phyloP scores from a whole-genome alignment of 345 rosid species.

The Lagerstroemia speciosa region DNA sequence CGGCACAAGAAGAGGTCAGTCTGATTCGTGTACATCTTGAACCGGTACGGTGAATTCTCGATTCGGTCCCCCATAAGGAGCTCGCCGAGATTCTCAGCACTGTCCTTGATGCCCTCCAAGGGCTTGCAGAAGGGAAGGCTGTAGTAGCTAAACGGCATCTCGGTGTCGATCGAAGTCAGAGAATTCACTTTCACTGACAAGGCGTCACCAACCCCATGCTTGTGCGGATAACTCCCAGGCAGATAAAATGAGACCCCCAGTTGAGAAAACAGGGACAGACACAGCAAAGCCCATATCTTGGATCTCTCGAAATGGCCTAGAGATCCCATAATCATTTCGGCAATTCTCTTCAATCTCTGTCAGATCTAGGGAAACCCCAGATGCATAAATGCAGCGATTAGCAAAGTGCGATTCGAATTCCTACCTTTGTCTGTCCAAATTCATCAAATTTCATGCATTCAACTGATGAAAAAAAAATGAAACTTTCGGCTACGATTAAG shows the following conservation, averaged over 20 bases:
- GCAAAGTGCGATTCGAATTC: constrained; percentile 6
- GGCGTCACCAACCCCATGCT: constrained; percentile 43
- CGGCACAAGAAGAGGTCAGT: constrained; percentile 57
- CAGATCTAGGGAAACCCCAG: constrained; percentile 44
- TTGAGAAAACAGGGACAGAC: constrained; percentile 23
- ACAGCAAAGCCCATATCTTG: constrained; percentile 41
- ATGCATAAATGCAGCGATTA: constrained; percentile 18
- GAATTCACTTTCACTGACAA: constrained; percentile 83
- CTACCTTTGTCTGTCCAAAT: background rate
- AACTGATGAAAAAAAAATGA: background rate
- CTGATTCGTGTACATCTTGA: constrained; percentile 58
- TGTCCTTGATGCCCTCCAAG: constrained; percentile 63
- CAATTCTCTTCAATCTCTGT: background rate
- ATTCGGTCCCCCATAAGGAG: constrained; percentile 86
- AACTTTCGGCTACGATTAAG: background rate
- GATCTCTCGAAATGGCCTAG: constrained; percentile 28
- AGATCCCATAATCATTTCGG: constrained; percentile 25
- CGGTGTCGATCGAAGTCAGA: constrained; percentile 76
- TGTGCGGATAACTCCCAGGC: constrained; percentile 77
- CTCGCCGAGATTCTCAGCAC: constrained; percentile 86
- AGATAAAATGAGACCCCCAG: constrained; percentile 50
- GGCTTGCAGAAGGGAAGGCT: constrained; percentile 77
- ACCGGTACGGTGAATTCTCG: constrained; percentile 71
- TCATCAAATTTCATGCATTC: background rate
- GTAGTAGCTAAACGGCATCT: constrained; percentile 74